A percentile compares a stretch with the other conserved stretches of the same genome.
These are phyloP conservation scores for Perkinsus marinus DNA, from an alignment of 169 alveolate genomes.

Conservation along the genomic window DNA sequence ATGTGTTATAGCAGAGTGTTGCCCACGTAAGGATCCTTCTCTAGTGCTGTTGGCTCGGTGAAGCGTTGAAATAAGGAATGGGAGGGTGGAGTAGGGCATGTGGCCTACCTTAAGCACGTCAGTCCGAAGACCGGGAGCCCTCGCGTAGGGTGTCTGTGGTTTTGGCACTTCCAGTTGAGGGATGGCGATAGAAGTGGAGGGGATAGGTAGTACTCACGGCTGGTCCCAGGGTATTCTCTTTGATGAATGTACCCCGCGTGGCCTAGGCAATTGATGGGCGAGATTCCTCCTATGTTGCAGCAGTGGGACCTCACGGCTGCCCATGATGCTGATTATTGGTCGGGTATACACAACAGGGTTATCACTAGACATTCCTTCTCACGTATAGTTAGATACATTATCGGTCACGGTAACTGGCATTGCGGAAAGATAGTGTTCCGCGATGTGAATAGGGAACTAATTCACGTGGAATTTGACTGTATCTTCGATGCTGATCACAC, in stretches of 20 bases:
- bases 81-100: conserved; percentile 1
- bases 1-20: background rate
- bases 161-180: background rate
- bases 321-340: conserved; percentile 68
- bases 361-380: conserved; percentile 69
- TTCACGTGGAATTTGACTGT: conserved; percentile 82
- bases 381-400: conserved; percentile 79
- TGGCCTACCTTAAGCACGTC: background rate
- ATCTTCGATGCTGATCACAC: conserved; percentile 77
- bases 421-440: conserved; percentile 75
- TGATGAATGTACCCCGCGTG: background rate
- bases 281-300: conserved; percentile 20
- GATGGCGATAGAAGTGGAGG: background rate
- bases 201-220: background rate
- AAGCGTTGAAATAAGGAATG: background rate
- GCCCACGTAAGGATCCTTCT: background rate
- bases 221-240: background rate
- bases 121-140: background rate
- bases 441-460: conserved; percentile 56
- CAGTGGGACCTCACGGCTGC: conserved; percentile 20
- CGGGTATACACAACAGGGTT: conserved; percentile 64
- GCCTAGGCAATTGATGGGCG: background rate
- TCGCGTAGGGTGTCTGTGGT: background rate
- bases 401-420: conserved; percentile 82
- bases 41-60: background rate